phyloP scores from a whole-genome alignment of 2,329 filamentous ascomycete species.

The Diaporthe nobilis region DNA sequence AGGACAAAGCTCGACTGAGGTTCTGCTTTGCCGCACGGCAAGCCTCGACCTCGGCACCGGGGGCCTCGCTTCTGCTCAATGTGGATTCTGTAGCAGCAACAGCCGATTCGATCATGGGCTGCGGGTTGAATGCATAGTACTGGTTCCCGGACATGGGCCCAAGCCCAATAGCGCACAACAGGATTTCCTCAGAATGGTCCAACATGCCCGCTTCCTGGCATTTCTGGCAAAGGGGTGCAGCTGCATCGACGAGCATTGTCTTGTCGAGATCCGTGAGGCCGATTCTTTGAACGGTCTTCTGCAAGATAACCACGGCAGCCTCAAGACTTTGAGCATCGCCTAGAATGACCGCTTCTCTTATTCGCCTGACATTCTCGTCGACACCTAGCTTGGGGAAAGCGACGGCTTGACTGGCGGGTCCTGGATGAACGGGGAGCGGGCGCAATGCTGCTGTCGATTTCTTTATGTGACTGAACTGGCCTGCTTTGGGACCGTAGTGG shows the following conservation, averaged over 20 bases:
- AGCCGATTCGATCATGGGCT: conserved; percentile 51
- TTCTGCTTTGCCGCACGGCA: conserved; percentile 22
- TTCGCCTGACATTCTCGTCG: conserved; percentile 27
- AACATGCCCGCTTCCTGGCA: conserved; percentile 51
- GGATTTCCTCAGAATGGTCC: conserved; percentile 51
- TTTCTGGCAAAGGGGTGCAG: conserved; percentile 50
- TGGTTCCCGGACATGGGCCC: conserved; percentile 50
- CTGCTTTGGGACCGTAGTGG: not conserved
- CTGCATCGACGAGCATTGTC: conserved; percentile 44
- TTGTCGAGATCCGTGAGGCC: conserved; percentile 28
- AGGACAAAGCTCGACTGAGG: conserved; percentile 47
- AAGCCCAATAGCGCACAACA: conserved; percentile 47
- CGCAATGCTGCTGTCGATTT: not conserved
- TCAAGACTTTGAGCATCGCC: conserved; percentile 21
- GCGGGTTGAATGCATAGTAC: conserved; percentile 55
- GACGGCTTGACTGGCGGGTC: too few relatives aligned
- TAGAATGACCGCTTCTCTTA: conserved; percentile 15
- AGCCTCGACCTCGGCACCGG: not conserved
- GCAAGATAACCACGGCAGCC: conserved; percentile 11
- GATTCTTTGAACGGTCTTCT: conserved; percentile 11
- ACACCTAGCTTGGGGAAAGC: not conserved
- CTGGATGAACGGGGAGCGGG: not conserved
- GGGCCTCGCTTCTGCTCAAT: not conserved
- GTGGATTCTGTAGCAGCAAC: conserved; percentile 42
- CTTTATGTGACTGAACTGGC: not conserved